These are phyloP conservation scores for Melianthus villosus DNA, from an alignment of 441 rosid genomes.

Conservation along the genomic window DNA sequence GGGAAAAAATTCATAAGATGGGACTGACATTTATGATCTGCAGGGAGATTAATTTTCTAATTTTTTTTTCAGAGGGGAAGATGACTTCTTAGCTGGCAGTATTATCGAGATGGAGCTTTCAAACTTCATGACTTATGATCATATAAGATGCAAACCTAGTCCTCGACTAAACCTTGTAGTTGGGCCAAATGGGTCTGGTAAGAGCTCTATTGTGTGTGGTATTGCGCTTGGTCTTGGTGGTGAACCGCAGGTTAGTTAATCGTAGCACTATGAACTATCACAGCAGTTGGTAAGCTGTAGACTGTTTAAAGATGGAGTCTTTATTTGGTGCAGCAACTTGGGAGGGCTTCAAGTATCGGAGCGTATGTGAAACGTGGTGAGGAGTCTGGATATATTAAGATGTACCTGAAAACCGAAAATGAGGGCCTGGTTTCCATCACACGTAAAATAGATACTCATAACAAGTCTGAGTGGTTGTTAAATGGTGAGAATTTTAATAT, in stretches of 20 bases:
- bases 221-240: conserved; percentile 90
- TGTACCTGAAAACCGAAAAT: conserved; percentile 50
- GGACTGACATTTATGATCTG: conserved; percentile 4
- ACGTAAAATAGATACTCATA: conserved; percentile 70
- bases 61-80: conserved; percentile 50
- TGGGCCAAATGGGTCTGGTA: conserved; percentile 95
- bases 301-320: background rate
- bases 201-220: conserved; percentile 94
- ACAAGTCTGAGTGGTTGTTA: conserved; percentile 86
- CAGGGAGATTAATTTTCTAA: background rate
- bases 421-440: conserved; percentile 35
- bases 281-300: conserved; percentile 5
- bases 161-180: conserved; percentile 80
- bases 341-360: conserved; percentile 73
- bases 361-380: conserved; percentile 93
- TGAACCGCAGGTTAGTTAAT: conserved; percentile 62
- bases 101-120: conserved; percentile 69
- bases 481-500: conserved; percentile 34
- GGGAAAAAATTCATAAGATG: background rate
- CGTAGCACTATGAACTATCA: conserved; percentile 7
- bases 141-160: conserved; percentile 66
- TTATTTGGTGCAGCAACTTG: conserved; percentile 53
- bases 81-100: conserved; percentile 78
- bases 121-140: conserved; percentile 78
- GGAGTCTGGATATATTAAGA: conserved; percentile 54